Conservation (phyloP, 306 rosid species). For the Sphenostylis stenocarpa region DNA sequence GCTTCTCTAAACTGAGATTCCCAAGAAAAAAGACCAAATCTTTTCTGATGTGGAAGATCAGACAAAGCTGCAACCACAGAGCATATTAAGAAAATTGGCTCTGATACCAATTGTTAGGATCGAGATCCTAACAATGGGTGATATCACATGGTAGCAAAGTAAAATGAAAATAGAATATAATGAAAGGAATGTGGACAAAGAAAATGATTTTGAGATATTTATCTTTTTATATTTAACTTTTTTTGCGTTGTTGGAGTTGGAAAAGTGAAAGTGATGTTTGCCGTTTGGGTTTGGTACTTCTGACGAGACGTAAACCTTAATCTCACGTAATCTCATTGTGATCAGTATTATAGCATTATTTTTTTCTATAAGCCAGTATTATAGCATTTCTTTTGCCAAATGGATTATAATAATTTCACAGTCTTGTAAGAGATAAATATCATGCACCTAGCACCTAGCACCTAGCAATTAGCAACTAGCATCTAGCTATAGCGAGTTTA, state of each 20-base stretch:
- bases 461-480: background rate
- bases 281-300: background rate
- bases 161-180: background rate
- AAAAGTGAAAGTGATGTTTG: constrained; percentile 16
- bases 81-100: too few relatives aligned
- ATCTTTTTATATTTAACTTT: too few relatives aligned
- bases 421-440: background rate
- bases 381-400: background rate
- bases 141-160: background rate
- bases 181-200: background rate
- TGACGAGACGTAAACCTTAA: constrained; percentile 34
- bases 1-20: too few relatives aligned
- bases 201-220: background rate
- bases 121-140: too few relatives aligned
- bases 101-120: too few relatives aligned
- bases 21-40: too few relatives aligned
- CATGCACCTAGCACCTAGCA: background rate
- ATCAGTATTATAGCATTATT: background rate
- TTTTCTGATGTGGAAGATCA: too few relatives aligned
- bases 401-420: background rate
- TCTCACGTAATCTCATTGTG: constrained; percentile 36
- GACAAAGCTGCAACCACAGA: too few relatives aligned
- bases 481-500: background rate
- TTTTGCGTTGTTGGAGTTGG: background rate
- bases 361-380: background rate